Conservation (phyloP, 2,329 filamentous ascomycete genomes). For the Exophiala aquamarina region DNA sequence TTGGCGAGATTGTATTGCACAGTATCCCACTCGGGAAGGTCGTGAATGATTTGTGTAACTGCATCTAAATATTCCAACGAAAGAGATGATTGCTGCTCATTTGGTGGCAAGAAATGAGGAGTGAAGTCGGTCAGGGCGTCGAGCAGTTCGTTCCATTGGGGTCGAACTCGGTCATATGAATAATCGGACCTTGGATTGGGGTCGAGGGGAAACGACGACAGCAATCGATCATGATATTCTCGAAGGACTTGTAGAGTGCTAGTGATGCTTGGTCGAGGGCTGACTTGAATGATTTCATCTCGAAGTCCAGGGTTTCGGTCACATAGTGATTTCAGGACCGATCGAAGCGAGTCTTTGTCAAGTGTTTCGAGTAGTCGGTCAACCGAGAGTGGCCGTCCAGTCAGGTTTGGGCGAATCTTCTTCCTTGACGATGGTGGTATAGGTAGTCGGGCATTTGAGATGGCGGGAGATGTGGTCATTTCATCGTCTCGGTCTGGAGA, state of each 20-base stretch:
- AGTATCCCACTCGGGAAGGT: constrained; percentile 86
- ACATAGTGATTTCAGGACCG: constrained; percentile 86
- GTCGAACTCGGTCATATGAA: constrained; percentile 87
- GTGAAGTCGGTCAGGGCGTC: constrained; percentile 93
- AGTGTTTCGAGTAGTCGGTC: constrained; percentile 90
- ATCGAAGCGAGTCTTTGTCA: constrained; percentile 78
- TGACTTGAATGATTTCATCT: constrained; percentile 77
- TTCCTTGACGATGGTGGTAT: constrained; percentile 70
- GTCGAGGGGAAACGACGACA: constrained; percentile 78
- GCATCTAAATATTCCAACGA: constrained; percentile 87
- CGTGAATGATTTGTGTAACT: constrained; percentile 85
- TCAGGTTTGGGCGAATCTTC: constrained; percentile 66
- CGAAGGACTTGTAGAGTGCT: constrained; percentile 77
- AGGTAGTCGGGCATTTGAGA: constrained; percentile 73
- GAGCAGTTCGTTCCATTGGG: constrained; percentile 74
- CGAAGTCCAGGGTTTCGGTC: constrained; percentile 83
- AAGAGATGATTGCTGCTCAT: constrained; percentile 77
- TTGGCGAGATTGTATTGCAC: constrained; percentile 89
- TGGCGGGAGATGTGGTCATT: constrained; percentile 85
- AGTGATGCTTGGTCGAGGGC: constrained; percentile 81
- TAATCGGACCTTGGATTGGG: constrained; percentile 86
- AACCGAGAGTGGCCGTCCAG: constrained; percentile 64
- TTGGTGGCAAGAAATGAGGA: constrained; percentile 89
- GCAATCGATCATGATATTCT: constrained; percentile 77
- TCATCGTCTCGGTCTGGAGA: constrained; percentile 54